Conservation (phyloP, 768 basidiomycete species). For the Agaricus bisporus region DNA sequence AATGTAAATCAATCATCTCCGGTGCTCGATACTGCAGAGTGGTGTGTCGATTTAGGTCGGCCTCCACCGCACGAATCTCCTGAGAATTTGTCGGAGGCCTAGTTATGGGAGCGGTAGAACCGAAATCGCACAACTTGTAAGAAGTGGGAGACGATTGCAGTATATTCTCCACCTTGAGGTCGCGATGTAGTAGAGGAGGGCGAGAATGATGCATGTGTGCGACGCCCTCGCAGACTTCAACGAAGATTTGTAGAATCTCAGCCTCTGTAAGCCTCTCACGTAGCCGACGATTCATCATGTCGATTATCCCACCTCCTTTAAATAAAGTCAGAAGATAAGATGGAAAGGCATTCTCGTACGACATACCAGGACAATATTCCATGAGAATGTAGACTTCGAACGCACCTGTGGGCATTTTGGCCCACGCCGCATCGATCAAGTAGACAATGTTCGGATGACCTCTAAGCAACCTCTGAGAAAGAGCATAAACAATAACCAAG, state of each 20-base stretch:
- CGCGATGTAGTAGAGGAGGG: conserved; percentile 89
- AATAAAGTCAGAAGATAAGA: conserved; percentile 8
- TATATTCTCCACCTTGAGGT: conserved; percentile 99
- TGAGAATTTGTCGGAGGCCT: conserved; percentile 71
- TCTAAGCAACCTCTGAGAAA: conserved; percentile 72
- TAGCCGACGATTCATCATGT: conserved; percentile 98
- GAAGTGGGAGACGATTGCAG: conserved; percentile 78
- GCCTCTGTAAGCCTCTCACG: conserved; percentile 91
- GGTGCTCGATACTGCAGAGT: conserved; percentile 98
- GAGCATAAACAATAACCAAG: conserved; percentile 20
- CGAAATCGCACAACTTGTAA: conserved; percentile 98
- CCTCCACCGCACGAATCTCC: conserved; percentile 83
- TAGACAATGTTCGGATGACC: conserved; percentile 95
- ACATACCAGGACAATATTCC: conserved; percentile 90
- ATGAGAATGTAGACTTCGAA: conserved; percentile 98
- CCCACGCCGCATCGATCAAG: conserved; percentile 93
- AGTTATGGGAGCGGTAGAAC: conserved; percentile 77
- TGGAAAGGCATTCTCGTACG: background rate
- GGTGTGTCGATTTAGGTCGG: conserved; percentile 90
- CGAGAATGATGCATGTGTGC: conserved; percentile 94
- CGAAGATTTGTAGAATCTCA: conserved; percentile 97
- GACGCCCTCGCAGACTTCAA: conserved; percentile 95
- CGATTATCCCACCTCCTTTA: conserved; percentile 94
- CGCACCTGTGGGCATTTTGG: conserved; percentile 72
- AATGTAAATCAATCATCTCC: conserved; percentile 93